These are phyloP conservation scores for Cercophora scortea DNA, from an alignment of 495 filamentous ascomycete genomes.

Conservation along the genomic window DNA sequence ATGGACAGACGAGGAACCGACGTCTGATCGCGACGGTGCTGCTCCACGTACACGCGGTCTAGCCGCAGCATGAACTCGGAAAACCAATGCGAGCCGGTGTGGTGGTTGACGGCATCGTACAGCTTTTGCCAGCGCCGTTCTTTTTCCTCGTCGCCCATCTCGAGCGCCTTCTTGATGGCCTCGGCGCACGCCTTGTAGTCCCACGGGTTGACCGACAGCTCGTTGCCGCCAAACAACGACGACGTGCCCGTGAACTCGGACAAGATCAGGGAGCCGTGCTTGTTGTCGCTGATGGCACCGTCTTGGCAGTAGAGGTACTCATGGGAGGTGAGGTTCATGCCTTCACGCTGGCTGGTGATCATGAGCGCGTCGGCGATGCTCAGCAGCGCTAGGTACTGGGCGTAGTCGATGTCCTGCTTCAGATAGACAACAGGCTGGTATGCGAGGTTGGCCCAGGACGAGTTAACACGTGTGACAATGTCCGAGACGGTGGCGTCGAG, in stretches of 20 bases:
- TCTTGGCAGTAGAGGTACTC: constrained; percentile 93
- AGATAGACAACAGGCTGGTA: constrained; percentile 91
- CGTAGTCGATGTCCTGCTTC: constrained; percentile 84
- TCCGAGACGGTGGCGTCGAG: constrained; percentile 81
- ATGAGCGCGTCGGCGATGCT: constrained; percentile 84
- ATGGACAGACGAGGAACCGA: constrained; percentile 77
- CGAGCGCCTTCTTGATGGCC: constrained; percentile 72
- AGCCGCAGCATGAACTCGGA: constrained; percentile 61
- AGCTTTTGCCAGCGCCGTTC: constrained; percentile 64
- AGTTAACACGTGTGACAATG: constrained; percentile 89
- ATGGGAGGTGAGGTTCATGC: constrained; percentile 90
- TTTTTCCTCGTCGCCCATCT: constrained; percentile 66
- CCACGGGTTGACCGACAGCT: constrained; percentile 88
- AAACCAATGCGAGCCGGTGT: constrained; percentile 80
- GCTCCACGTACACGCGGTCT: constrained; percentile 67
- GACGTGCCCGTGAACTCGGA: constrained; percentile 92
- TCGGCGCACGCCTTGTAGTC: constrained; percentile 78
- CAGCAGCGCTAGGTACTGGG: constrained; percentile 82
- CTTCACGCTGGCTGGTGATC: constrained; percentile 87
- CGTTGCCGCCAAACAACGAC: constrained; percentile 67
- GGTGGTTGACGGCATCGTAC: constrained; percentile 64
- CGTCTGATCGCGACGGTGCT: constrained; percentile 71
- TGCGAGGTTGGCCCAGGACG: constrained; percentile 74
- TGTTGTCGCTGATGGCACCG: constrained; percentile 61
- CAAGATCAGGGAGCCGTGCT: constrained; percentile 79